Percentiles rank a stretch among this genome's conserved stretches.
These are phyloP conservation scores for Plasmodium adleri DNA, from an alignment of 169 alveolate species.

Conservation along the genomic window DNA sequence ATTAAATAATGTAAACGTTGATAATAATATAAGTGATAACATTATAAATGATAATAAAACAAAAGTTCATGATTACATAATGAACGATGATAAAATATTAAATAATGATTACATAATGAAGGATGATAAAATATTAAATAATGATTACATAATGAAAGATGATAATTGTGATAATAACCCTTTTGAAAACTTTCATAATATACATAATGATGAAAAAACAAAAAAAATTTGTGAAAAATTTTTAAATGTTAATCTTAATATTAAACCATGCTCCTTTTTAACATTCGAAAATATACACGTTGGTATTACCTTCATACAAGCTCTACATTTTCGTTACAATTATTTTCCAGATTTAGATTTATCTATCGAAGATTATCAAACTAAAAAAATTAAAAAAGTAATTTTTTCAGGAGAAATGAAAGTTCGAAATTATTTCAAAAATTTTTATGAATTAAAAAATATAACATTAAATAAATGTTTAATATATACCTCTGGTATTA, in stretches of 20 bases:
- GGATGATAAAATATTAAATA: neutral
- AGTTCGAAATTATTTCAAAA: slow-evolving; percentile 44
- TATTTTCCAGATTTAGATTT: slow-evolving; percentile 60
- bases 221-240: neutral
- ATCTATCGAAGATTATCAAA: slow-evolving; percentile 59
- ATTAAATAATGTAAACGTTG: neutral
- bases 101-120: neutral
- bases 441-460: slow-evolving; percentile 23
- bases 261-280: slow-evolving; percentile 53
- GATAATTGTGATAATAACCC: neutral
- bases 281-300: slow-evolving; percentile 61
- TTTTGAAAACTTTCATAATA: neutral
- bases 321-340: slow-evolving; percentile 43
- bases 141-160: neutral
- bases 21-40: neutral
- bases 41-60: neutral
- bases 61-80: neutral
- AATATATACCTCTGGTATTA: slow-evolving; percentile 30
- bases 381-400: slow-evolving; percentile 51
- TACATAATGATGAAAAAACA: neutral
- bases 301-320: slow-evolving; percentile 66
- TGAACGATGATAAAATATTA: neutral
- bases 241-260: neutral
- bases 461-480: slow-evolving; percentile 65
- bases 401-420: slow-evolving; percentile 54